These are phyloP conservation scores for Aspergillus versicolor DNA, from an alignment of 2,329 filamentous ascomycete genomes.

Conservation along the genomic window DNA sequence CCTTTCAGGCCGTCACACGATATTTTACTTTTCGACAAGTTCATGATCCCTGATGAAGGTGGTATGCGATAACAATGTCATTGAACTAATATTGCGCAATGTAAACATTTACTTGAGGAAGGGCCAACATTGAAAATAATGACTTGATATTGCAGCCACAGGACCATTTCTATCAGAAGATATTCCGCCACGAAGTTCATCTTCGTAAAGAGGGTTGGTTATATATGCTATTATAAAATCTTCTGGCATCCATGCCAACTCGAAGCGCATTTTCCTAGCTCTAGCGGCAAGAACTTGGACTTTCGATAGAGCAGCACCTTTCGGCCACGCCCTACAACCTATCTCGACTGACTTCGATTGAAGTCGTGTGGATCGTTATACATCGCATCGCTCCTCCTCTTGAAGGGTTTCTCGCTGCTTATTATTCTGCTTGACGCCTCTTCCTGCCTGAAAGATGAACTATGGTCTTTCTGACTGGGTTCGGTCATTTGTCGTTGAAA, in stretches of 20 bases:
- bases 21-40: background rate
- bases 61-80: no score
- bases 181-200: background rate
- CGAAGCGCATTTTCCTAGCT: background rate
- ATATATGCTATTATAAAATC: background rate
- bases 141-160: background rate
- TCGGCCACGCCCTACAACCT: background rate
- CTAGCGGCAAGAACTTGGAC: background rate
- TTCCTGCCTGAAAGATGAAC: background rate
- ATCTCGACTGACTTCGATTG: background rate
- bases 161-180: background rate
- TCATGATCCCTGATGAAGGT: background rate
- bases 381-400: background rate
- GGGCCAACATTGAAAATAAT: background rate
- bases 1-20: background rate
- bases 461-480: background rate
- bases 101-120: background rate
- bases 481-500: background rate
- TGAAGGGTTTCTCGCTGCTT: background rate
- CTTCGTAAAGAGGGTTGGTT: background rate
- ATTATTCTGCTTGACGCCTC: background rate
- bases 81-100: background rate
- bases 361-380: background rate
- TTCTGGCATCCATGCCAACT: background rate
- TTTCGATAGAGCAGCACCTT: background rate